Base-by-base conservation (phyloP, 805 yeast genomes). In the Nakazawaea anatomiae region DNA sequence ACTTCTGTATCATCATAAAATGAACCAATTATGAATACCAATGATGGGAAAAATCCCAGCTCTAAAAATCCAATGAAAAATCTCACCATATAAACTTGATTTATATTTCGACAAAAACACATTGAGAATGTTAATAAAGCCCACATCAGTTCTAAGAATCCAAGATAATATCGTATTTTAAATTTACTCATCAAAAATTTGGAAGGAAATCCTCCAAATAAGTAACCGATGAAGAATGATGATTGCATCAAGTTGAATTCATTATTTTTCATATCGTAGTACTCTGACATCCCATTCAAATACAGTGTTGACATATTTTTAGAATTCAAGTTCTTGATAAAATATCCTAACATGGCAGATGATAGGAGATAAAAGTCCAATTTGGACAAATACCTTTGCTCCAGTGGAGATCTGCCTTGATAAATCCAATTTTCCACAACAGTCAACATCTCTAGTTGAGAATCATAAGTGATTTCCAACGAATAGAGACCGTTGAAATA, bases 181-280 rank as follows among this genome's bases (percentile, higher is more conserved):
- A 73, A 58, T 43, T 68, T 61, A 55, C 71, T 74, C 47, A 76
- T 58, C 9, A 77, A 57, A 59, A 68, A 62, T 47, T 73, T 73
- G 0, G 79, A 69, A 8, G 83, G 83, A 31, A 77, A 67, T 53
- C 74, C 79, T 36, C 80, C 80, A 38, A 79, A 55, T 44, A 76
- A 71, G 51, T 78, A 78, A 14, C 83, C 83, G 18, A 74, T 74
- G 59, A 44, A 44, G 42, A 39, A 49, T 8, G 40, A 39, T 6
- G 44, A n/a, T 32, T 44, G 48, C 40, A 44, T 39, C 14, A 32
- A 31, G 14, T 44, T 43, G 48, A 44, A 49, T 14, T 44, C 44
- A 32, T 49, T 44, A 14, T 35, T 55, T 42, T 60, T 57, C 68
- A 69, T 66, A 5, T 55, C 40, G 51, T 61, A 68, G 53, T 66